Conservation (phyloP, 2,329 filamentous ascomycete genomes). For the Penicillium glabrum region DNA sequence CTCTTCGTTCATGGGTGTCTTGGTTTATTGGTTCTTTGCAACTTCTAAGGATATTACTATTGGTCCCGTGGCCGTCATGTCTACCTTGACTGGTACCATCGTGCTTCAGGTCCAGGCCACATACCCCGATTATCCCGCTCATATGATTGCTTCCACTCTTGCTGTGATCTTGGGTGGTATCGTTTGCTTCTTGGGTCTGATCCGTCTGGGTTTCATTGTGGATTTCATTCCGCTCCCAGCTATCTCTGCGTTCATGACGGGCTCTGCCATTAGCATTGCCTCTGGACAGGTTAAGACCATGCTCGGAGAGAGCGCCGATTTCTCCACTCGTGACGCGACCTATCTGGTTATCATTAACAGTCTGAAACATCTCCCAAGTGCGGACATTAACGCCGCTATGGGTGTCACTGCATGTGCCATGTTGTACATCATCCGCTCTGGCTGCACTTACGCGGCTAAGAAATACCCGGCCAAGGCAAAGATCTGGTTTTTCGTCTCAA, state of each 20-base stretch:
- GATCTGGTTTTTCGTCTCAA: slow-evolving; percentile 85
- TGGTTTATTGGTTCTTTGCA: slow-evolving; percentile 97
- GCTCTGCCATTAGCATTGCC: slow-evolving; percentile 85
- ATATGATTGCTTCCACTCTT: slow-evolving; percentile 74
- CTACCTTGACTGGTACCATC: slow-evolving; percentile 81
- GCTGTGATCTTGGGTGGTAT: slow-evolving; percentile 76
- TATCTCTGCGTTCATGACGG: slow-evolving; percentile 95
- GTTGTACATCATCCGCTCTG: slow-evolving; percentile 72
- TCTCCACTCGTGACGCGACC: slow-evolving; percentile 74
- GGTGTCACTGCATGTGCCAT: slow-evolving; percentile 77
- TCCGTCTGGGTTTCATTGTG: slow-evolving; percentile 84
- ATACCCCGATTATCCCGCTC: slow-evolving; percentile 55
- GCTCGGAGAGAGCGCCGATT: slow-evolving; percentile 67
- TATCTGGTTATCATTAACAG: slow-evolving; percentile 83
- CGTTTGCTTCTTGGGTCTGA: slow-evolving; percentile 73
- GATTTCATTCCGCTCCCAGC: slow-evolving; percentile 89
- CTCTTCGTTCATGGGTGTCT: slow-evolving; percentile 92
- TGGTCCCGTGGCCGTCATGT: slow-evolving; percentile 89
- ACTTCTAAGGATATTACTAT: slow-evolving; percentile 94
- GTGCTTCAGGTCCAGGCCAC: slow-evolving; percentile 62
- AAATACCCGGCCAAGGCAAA: slow-evolving; percentile 69
- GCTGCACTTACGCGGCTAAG: slow-evolving; percentile 66
- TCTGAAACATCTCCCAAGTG: slow-evolving; percentile 66
- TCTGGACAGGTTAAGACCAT: slow-evolving; percentile 78
- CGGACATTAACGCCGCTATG: slow-evolving; percentile 78